Evolutionary conservation across 768 basidiomycete genomes (phyloP), one percentile per base, ranked within the genome.

Genomic region (Psilocybe azurescens): DNA sequence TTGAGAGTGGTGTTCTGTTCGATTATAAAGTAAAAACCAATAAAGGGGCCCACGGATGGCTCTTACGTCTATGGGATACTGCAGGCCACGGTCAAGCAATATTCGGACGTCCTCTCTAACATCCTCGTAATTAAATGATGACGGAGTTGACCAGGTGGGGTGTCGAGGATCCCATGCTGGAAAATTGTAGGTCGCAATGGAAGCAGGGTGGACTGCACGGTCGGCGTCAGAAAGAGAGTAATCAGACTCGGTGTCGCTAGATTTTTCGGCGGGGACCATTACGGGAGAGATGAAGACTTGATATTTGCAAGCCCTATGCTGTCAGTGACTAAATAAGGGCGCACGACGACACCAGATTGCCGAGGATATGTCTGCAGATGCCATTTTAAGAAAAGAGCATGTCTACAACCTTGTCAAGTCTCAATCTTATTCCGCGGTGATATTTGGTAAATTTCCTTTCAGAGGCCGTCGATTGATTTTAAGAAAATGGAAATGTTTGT

Each of bases 401-500:
- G 52, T 53, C 52, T 14, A 44, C 36, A 14, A n/a, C 14, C 29
- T 46, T 56, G 5, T 24, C 36, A 38, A 18, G n/a, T 38, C 52
- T 9, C 13, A 16, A 33, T n/a, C n/a, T n/a, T 3, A 9, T 5
- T 16, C 3, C 24, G 13, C 50, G 4, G 41, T n/a, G 5, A 53
- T 6, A 10, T 53, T 53, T 41, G 54, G 46, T n/a, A 44, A 10
- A 24, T 41, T 29, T 53, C 51, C 39, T 50, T 56, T 75, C 76
- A 87, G 66, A 88, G 70, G 58, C 85, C 86, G 41, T 78, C 71
- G 61, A 88, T 88, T 67, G 80, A 81, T 69, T 79, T 84, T 57
- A 90, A 74, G 73, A 87, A 89, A 3, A 79, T 73, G 47, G 84
- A 79, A 44, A 89, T 77, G 68, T 85, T 80, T 58, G 83, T 83